A percentile compares a stretch with the other conserved stretches of the same genome.
phyloP scores from a whole-genome alignment of 192 early-diverging fungal genomes.

The Backusella morwellensis region DNA sequence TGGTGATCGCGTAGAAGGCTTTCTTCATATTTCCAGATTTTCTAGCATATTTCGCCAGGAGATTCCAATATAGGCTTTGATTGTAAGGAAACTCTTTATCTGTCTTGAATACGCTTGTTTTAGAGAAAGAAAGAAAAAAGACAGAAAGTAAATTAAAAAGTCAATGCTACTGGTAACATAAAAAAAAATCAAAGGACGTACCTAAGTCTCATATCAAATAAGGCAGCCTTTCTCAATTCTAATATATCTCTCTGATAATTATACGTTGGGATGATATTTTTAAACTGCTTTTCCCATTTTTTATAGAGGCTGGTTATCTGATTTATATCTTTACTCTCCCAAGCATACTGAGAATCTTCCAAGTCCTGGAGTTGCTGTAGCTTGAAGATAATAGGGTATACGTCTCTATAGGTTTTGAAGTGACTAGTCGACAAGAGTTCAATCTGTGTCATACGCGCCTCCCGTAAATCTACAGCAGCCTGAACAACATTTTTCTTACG shows the following conservation, averaged over 20 bases:
- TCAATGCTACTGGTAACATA: background rate
- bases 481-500: constrained; percentile 31
- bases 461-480: constrained; percentile 38
- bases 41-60: background rate
- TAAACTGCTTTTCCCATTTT: background rate
- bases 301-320: background rate
- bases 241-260: background rate
- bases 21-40: background rate
- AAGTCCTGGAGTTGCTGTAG: constrained; percentile 70
- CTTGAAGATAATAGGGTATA: constrained; percentile 59
- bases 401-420: constrained; percentile 62
- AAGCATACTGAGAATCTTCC: constrained; percentile 31
- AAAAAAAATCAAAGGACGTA: background rate
- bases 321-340: background rate
- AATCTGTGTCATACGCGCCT: constrained; percentile 45
- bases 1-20: background rate
- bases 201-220: constrained; percentile 3
- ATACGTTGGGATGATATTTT: background rate
- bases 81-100: background rate
- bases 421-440: constrained; percentile 55
- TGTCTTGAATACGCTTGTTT: background rate
- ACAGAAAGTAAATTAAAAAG: too few species aligned
- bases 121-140: background rate
- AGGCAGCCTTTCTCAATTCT: constrained; percentile 8
- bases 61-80: background rate